Conservation (phyloP, 2,329 filamentous ascomycete genomes). For the Fonsecaea erecta region DNA sequence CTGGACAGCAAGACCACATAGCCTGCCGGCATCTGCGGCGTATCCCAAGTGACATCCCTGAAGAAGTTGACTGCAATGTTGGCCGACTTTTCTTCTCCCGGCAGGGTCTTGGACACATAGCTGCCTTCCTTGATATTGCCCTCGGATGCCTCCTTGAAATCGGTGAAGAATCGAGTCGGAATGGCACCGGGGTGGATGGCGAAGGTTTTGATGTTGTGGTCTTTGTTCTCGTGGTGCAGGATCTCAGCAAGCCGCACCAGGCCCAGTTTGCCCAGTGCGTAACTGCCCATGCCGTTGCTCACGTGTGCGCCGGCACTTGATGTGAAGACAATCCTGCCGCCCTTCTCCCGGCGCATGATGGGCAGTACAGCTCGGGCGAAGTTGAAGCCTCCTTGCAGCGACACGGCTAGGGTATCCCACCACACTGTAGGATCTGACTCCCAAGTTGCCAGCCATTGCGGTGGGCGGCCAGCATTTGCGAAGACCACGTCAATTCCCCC, state of each 20-base stretch:
- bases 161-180: constrained; percentile 32
- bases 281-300: constrained; percentile 32
- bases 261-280: constrained; percentile 32
- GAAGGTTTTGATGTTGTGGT: constrained; percentile 30
- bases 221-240: constrained; percentile 35
- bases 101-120: constrained; percentile 25
- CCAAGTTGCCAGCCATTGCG: constrained; percentile 32
- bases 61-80: constrained; percentile 29
- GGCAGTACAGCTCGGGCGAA: constrained; percentile 32
- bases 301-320: constrained; percentile 32
- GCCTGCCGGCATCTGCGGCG: constrained; percentile 33
- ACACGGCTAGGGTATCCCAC: constrained; percentile 34
- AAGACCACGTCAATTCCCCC: constrained; percentile 52
- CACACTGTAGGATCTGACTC: constrained; percentile 32
- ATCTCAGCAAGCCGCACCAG: constrained; percentile 32
- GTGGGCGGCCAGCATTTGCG: constrained; percentile 48
- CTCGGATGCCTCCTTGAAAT: constrained; percentile 33
- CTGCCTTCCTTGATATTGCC: constrained; percentile 27
- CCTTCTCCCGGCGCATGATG: constrained; percentile 30
- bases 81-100: constrained; percentile 30
- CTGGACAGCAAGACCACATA: constrained; percentile 28
- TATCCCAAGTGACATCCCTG: constrained; percentile 28
- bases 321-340: constrained; percentile 33
- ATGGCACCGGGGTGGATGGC: constrained; percentile 34
- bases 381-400: constrained; percentile 33